phyloP scores from a whole-genome alignment of 441 rosid species.

The Arabidopsis hybrid region DNA sequence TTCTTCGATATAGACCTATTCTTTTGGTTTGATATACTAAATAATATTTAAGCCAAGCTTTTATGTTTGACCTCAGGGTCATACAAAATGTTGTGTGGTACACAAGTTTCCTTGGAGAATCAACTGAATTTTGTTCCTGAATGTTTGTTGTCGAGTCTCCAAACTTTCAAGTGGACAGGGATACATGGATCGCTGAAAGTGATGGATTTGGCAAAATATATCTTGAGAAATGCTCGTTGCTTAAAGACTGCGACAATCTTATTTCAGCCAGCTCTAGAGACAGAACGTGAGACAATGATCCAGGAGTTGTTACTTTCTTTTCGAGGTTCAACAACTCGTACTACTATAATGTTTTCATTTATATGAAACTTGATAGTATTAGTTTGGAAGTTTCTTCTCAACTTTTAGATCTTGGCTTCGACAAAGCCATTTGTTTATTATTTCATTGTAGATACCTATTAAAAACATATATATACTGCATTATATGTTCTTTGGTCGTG shows the following conservation, averaged over 20 bases:
- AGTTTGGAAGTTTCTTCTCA: too few species aligned
- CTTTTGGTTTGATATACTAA: not conserved
- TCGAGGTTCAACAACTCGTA: conserved; percentile 8
- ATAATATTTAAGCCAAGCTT: not conserved
- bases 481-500: too few species aligned
- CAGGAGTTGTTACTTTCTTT: not conserved
- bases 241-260: not conserved
- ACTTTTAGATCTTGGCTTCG: too few species aligned
- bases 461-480: too few species aligned
- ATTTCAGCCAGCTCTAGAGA: not conserved
- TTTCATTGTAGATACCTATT: too few species aligned
- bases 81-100: not conserved
- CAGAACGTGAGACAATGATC: not conserved
- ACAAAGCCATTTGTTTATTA: too few species aligned
- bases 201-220: not conserved
- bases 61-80: not conserved
- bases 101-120: not conserved
- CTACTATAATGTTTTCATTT: too few species aligned
- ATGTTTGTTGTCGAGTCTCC: conserved; percentile 13
- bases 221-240: conserved; percentile 8
- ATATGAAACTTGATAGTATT: too few species aligned
- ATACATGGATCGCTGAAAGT: not conserved
- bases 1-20: not conserved
- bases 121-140: conserved; percentile 1
- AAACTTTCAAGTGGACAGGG: conserved; percentile 20